Percentiles rank a stretch among this genome's conserved stretches.
Evolutionary conservation across 2,329 filamentous ascomycete genomes (phyloP).

Genomic region (Annulohypoxylon truncatum): DNA sequence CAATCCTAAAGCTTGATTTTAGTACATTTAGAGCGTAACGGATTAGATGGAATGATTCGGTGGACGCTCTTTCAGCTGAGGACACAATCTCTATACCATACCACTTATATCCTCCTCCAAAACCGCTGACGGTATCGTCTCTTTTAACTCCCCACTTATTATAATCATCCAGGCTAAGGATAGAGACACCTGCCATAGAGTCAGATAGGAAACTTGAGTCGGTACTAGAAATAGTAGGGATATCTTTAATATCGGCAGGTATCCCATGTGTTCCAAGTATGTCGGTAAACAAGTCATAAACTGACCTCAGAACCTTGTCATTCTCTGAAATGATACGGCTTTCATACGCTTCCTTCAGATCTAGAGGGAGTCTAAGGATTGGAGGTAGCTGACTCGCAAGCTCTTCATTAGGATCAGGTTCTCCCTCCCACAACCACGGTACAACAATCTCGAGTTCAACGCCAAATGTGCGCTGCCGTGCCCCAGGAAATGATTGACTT

Average conservation of each 20-base stretch:
- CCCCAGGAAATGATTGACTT: neutral
- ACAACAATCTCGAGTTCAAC: conserved; percentile 27
- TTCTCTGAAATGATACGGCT: neutral
- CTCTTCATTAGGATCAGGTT: conserved; percentile 4
- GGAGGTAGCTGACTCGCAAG: neutral
- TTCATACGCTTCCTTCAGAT: neutral
- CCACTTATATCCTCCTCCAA: neutral
- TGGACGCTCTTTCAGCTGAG: conserved; percentile 23
- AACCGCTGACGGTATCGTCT: neutral
- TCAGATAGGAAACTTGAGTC: too few relatives aligned
- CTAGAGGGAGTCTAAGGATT: neutral
- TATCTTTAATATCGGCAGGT: neutral
- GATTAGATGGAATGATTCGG: conserved; percentile 27
- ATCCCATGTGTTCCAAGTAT: neutral
- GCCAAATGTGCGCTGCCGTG: conserved; percentile 18
- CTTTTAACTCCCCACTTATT: neutral
- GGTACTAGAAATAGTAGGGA: too few relatives aligned
- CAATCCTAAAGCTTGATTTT: conserved; percentile 23
- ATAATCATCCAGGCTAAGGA: neutral
- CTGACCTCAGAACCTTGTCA: neutral
- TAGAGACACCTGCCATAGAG: too few relatives aligned
- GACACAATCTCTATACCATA: conserved; percentile 29
- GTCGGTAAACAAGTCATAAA: neutral
- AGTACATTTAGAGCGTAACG: conserved; percentile 13
- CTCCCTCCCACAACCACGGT: conserved; percentile 15